Conservation (phyloP, 2,329 filamentous ascomycete species). For the Neurospora crassa region DNA sequence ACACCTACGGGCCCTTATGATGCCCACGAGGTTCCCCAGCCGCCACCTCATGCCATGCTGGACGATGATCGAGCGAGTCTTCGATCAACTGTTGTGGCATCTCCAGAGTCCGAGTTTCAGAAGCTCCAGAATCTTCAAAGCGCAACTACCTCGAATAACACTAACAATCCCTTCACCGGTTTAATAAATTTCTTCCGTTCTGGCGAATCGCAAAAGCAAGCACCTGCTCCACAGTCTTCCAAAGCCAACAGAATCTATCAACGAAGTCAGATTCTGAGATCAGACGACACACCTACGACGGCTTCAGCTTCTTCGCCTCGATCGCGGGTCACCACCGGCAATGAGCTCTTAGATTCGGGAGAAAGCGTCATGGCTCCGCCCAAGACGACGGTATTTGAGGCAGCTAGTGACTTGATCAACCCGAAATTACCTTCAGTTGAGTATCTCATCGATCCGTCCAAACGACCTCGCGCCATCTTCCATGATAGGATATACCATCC, state of each 20-base stretch:
- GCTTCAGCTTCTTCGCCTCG: conserved; percentile 24
- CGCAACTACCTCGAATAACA: conserved; percentile 28
- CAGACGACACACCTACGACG: conserved; percentile 27
- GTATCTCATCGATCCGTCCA: conserved; percentile 75
- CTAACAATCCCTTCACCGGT: conserved; percentile 43
- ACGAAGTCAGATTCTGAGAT: conserved; percentile 63
- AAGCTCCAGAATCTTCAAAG: conserved; percentile 17
- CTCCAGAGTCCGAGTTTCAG: conserved; percentile 18
- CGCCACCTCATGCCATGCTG: conserved; percentile 52
- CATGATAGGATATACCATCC: conserved; percentile 95
- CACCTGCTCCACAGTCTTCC: conserved; percentile 35
- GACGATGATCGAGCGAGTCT: conserved; percentile 57
- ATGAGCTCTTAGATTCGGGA: conserved; percentile 35
- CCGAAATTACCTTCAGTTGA: conserved; percentile 74
- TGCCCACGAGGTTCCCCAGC: conserved; percentile 58
- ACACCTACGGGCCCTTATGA: conserved; percentile 28
- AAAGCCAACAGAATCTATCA: conserved; percentile 65
- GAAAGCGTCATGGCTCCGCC: conserved; percentile 61
- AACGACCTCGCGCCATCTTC: conserved; percentile 82
- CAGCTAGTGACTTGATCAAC: conserved; percentile 83
- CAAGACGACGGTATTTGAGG: conserved; percentile 88
- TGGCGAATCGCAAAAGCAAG: conserved; percentile 40
- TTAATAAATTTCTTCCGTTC: conserved; percentile 68
- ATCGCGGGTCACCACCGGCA: conserved; percentile 39
- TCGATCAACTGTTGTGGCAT: conserved; percentile 29